Evolutionary conservation across 257 asterid genomes (phyloP).

Genomic region (Solanum chmielewskii): DNA sequence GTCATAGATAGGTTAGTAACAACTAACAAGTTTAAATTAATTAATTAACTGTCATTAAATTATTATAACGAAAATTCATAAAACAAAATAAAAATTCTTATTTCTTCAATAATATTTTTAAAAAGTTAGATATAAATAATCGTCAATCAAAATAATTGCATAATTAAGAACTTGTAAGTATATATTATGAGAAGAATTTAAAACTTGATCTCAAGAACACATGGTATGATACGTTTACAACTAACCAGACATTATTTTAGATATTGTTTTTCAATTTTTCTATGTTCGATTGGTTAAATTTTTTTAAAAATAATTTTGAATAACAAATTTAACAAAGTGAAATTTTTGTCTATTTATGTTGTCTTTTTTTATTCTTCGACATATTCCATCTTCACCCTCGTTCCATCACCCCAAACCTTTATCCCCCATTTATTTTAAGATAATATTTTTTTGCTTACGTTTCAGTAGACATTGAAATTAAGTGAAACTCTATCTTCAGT

Average conservation of each 20-base stretch:
- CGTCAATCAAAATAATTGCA: too few species aligned
- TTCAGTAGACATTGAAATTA: too few species aligned
- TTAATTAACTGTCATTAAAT: neutral
- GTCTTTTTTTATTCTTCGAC: too few species aligned
- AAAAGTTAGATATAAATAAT: too few species aligned
- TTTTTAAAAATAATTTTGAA: too few species aligned
- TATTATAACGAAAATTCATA: neutral
- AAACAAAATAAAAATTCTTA: too few species aligned
- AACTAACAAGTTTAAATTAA: neutral
- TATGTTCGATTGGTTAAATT: fast-evolving
- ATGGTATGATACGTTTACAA: neutral
- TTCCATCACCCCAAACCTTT: neutral
- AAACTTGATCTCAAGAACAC: neutral
- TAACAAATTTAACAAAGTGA: too few species aligned
- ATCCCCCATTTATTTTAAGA: too few species aligned
- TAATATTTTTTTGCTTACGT: too few species aligned
- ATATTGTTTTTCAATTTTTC: too few species aligned
- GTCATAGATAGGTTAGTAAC: neutral
- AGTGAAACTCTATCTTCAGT: neutral
- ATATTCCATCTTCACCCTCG: fast-evolving
- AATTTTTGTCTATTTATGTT: fast-evolving
- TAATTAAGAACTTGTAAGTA: too few species aligned
- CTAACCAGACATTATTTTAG: too few species aligned
- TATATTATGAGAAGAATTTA: neutral
- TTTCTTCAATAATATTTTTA: neutral